Base-by-base conservation (phyloP, 2,329 filamentous ascomycete genomes). In the Xylariaceae sp. region DNA sequence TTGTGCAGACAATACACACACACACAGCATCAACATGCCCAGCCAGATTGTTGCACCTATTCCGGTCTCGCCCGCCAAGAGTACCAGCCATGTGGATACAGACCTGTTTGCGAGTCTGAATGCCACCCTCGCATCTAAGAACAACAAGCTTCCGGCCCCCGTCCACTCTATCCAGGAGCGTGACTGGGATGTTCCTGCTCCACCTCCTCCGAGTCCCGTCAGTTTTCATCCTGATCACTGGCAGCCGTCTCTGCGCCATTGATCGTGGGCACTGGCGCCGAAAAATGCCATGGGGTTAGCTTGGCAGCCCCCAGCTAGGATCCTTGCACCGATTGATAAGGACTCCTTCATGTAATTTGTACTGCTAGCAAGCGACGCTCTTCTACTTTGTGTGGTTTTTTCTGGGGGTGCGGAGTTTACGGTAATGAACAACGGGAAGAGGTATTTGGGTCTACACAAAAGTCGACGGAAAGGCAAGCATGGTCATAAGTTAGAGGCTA, bases 111-210 rank as follows among this genome's bases (percentile, higher is more conserved):
- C 77, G 64, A 82, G 77, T 70, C 74, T 84, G 66, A 81, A 76
- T 68, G 79, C 78, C 42, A 80, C 78, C 45, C 75, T 84, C 50
- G 69, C 74, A 49, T 75, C 76, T 59, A 76, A 77, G 65, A 71
- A 74, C 61, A 72, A 70, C 66, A 69, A 74, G 56, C 72, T 76
- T 15, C 70, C 74, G 61, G 77, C 78, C 2, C 80, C 81, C 0
- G 74, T 78, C 62, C 80, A 78, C 64, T 74, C 76, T 64, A 82
- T 83, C 66, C 77, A 76, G 63, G 80, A 84, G 67, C 75, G 82
- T 60, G 84, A 87, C 72, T 87, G 86, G 74, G 77, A 79, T 37
- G 83, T 86, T 17, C 85, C 85, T n/a, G 83, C 84, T 11, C 82
- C 85, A 47, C 85, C 85, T 10, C 85, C 85, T 17, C 83, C 85